A percentile compares a stretch with the other conserved stretches of the same genome.
Evolutionary conservation across 202 grass and related monocot genomes (phyloP).

Genomic region (Schoenoplectus tabernaemontani): DNA sequence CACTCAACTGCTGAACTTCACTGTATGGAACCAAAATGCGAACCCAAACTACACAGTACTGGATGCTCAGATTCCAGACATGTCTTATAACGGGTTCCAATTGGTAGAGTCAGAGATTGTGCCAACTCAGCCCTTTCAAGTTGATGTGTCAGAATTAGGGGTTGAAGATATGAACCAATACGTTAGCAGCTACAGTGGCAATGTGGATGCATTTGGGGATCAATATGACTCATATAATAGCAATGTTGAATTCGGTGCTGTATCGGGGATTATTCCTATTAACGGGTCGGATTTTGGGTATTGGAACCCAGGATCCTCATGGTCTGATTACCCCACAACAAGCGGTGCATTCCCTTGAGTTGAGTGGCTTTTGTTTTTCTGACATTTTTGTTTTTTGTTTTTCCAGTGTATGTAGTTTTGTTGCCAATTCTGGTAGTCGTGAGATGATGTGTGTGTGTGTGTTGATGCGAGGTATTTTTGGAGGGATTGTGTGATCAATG

Average conservation of each 20-base stretch:
- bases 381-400: neutral
- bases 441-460: neutral
- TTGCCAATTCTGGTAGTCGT: neutral
- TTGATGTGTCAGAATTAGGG: neutral
- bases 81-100: neutral
- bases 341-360: neutral
- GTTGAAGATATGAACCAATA: slow-evolving; percentile 5
- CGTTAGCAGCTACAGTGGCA: neutral
- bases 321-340: slow-evolving; percentile 4
- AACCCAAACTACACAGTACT: neutral
- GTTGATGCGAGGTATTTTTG: neutral
- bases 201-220: neutral
- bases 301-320: slow-evolving; percentile 1
- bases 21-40: neutral
- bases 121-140: neutral
- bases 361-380: neutral
- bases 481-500: neutral
- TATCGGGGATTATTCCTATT: neutral
- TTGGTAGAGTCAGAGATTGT: neutral
- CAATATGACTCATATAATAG: neutral
- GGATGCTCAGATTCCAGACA: neutral
- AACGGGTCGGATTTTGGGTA: slow-evolving; percentile 4
- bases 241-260: neutral
- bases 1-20: neutral
- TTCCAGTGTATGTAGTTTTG: neutral